Evolutionary conservation across 2,329 filamentous ascomycete genomes (phyloP).

Genomic region (Claviceps sp.): DNA sequence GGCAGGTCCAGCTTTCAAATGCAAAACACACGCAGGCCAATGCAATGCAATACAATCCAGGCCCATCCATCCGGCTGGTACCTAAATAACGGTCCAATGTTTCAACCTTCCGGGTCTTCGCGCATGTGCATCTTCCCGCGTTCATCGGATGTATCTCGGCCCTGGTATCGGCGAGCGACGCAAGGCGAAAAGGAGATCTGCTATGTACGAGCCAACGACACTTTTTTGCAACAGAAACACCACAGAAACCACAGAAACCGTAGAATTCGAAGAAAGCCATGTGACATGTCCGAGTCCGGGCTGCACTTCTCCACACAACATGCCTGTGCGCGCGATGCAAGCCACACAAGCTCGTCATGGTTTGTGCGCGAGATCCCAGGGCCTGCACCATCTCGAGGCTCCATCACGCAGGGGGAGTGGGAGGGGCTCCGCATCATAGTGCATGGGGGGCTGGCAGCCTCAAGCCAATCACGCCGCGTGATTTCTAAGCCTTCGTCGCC

Average conservation of each 20-base stretch:
- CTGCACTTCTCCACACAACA: slow-evolving; percentile 14
- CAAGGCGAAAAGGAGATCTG: slow-evolving; percentile 10
- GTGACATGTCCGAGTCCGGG: slow-evolving; percentile 14
- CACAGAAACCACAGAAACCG: too few relatives aligned
- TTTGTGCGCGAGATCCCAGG: background rate
- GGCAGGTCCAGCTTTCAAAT: too few relatives aligned
- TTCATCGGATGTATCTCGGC: slow-evolving; percentile 14
- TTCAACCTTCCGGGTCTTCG: background rate
- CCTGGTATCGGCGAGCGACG: slow-evolving; percentile 7
- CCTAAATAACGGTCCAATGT: background rate
- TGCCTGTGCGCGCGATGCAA: slow-evolving; percentile 1
- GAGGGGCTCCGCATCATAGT: background rate
- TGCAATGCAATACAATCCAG: background rate
- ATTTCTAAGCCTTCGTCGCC: slow-evolving; percentile 18
- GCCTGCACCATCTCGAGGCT: slow-evolving; percentile 1
- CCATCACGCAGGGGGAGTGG: background rate
- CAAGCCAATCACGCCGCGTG: slow-evolving; percentile 17
- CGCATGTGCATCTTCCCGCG: slow-evolving; percentile 7
- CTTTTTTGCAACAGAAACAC: slow-evolving; percentile 25
- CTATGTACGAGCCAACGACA: slow-evolving; percentile 12
- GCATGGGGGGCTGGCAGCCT: background rate
- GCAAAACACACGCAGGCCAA: too few relatives aligned
- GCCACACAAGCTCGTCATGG: slow-evolving; percentile 3
- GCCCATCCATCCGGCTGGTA: background rate
- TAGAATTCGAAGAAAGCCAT: slow-evolving; percentile 1